Conservation (phyloP, 148 eudicot species). For the Oxyria digyna region DNA sequence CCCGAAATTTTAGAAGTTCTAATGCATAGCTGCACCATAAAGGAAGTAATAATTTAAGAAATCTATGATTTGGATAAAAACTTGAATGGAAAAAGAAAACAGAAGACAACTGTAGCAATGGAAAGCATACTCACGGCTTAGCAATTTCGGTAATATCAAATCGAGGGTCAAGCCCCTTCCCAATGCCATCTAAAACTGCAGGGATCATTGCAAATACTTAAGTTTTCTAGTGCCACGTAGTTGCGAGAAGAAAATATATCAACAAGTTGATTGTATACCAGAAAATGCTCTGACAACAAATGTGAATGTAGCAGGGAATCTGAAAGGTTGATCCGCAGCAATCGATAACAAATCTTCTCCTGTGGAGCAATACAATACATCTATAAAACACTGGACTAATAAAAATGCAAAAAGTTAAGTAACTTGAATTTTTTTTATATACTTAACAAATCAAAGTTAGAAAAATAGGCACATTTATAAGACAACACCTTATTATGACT, state of each 20-base stretch:
- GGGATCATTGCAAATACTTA: not conserved
- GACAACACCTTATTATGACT: not conserved
- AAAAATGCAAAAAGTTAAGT: not conserved
- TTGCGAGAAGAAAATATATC: conserved; percentile 9
- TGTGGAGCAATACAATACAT: conserved; percentile 18
- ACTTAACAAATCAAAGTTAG: not conserved
- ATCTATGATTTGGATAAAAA: not conserved
- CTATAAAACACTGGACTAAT: not conserved
- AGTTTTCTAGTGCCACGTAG: conserved; percentile 2
- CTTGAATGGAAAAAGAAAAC: not conserved
- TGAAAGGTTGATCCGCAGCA: conserved; percentile 94
- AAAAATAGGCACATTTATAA: not conserved
- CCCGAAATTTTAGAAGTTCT: conserved; percentile 83
- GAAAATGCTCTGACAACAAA: conserved; percentile 59
- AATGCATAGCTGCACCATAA: conserved; percentile 68
- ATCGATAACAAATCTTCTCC: conserved; percentile 94
- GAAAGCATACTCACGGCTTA: conserved; percentile 64
- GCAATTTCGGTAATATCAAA: conserved; percentile 99
- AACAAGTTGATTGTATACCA: conserved; percentile 23
- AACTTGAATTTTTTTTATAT: not conserved
- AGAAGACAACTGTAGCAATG: not conserved
- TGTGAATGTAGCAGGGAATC: conserved; percentile 84
- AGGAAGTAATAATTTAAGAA: conserved; percentile 2
- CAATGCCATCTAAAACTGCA: conserved; percentile 95
- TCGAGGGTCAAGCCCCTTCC: conserved; percentile 99